Base-by-base conservation (phyloP, 371 early-diverging fungal genomes). In the Syncephalastrum monosporum region DNA sequence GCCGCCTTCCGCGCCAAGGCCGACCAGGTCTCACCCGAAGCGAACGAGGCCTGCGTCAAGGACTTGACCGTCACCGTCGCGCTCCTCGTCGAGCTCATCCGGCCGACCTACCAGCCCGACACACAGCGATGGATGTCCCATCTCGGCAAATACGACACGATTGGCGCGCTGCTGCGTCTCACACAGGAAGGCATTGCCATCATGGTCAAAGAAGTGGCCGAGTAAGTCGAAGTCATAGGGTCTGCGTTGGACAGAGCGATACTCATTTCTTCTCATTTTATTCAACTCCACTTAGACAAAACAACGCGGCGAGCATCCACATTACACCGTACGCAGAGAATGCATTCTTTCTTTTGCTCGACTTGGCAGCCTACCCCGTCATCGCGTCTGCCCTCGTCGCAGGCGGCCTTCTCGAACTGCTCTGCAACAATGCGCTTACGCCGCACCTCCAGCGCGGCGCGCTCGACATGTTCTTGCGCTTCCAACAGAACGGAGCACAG, bases 291-390 rank as follows among this genome's bases (percentile, higher is more conserved):
- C 7, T 27, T 59, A 74, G 74, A 10, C 70, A 70, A 66, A 50
- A 25, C 15, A 29, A 53, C 16, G 57, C 46, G 5, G 23, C 55
- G n/a, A 52, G 50, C 21, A 8, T 68, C 16, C 44, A 67, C 24
- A 66, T 78, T 15, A 71, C 79, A 29, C 75, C 79, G 1, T 78
- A 72, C 42, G 71, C 79, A 3, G 73, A 73, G 58, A 59, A 63
- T 23, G 73, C 69, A 21, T 60, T 75, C 21, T 72, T 68, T 53
- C 60, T 78, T 7, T 60, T 78, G 14, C 54, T 75, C 14, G 56
- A 61, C 6, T 44, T 78, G 27, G 65, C 79, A 0, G 68, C 65
- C 54, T 72, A 62, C 48, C 66, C 73, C 15, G 56, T 51, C 14
- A 68, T 68, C 23, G 73, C 79, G 8, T 50, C 60, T 5, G 41